Base-by-base conservation (phyloP, 441 rosid genomes). In the Croton laevigatus region DNA sequence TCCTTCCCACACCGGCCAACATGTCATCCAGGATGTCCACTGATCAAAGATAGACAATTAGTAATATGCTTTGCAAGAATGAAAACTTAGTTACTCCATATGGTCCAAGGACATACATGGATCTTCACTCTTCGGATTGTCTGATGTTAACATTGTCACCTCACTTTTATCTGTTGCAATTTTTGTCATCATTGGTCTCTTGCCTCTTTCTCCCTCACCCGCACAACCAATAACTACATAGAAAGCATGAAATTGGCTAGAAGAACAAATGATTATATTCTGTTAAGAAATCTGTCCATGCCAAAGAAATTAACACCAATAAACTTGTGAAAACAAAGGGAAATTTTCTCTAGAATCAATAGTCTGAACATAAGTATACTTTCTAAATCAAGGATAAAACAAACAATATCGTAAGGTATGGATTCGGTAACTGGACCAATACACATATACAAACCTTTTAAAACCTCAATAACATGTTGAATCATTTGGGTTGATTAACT, bases 11-110 rank as follows among this genome's bases (percentile, higher is more conserved):
- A 36, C 99, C 97, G 72, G 95, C 83, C 71, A 95, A 79, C 97
- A 95, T 91, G 68, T 95, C 94, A 83, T 95, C 98, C 82, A 95
- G 85, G 75, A 95, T 91, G 80, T 88, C 97, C 97, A 93, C 97
- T 95, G 84, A 65, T 55, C 64, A 40, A 40, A 40, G 44, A 40
- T 40, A 40, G 49, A 61, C 14, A 61, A 70, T 69, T 70, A 75
- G 75, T 16, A 48, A 55, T 37, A 51, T 51, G 62, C 57, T 59
- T 45, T 64, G 60, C 40, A 69, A 71, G 20, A 51, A 66, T 44
- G 69, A 23, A 22, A 36, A 44, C 66, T 40, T 40, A 64, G 27
- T 6, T 55, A 34, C 7, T 8, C 38, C 62, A 16, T 55, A 45
- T 49, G 22, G 76, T 62, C n/a, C 49, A 66, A 54, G 53, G 60